A percentile compares a stretch with the other conserved stretches of the same genome.
phyloP scores from a whole-genome alignment of 306 rosid species.

The Echinosophora koreensis region DNA sequence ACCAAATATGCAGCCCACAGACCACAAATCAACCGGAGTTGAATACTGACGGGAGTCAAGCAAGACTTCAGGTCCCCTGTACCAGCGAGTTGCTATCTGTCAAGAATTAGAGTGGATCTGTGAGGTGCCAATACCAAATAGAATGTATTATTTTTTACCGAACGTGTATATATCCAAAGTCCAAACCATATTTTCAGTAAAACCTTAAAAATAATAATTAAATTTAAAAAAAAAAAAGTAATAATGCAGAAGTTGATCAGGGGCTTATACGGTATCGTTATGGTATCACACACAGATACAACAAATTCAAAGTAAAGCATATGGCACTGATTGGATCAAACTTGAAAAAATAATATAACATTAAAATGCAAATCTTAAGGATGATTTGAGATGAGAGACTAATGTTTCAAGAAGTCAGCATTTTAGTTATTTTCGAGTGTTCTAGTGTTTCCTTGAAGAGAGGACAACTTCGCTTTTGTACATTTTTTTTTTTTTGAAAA shows the following conservation, averaged over 20 bases:
- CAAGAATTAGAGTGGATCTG: neutral
- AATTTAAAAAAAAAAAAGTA: neutral
- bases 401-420: neutral
- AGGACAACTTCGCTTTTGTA: too few relatives aligned
- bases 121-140: neutral
- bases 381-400: too few relatives aligned
- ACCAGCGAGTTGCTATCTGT: slow-evolving; percentile 30
- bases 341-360: too few relatives aligned
- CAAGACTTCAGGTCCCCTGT: slow-evolving; percentile 47
- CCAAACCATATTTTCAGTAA: neutral
- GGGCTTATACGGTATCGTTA: neutral
- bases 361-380: too few relatives aligned
- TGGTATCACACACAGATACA: neutral
- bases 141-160: neutral
- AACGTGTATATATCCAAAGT: neutral
- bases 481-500: too few relatives aligned
- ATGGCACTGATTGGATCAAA: neutral
- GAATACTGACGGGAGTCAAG: neutral
- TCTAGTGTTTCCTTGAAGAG: too few relatives aligned
- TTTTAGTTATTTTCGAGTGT: too few relatives aligned
- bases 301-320: neutral
- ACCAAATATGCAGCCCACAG: slow-evolving; percentile 50
- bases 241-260: neutral
- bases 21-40: slow-evolving; percentile 39
- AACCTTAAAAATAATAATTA: neutral